Conservation (phyloP, 2,329 filamentous ascomycete genomes). For the Rhynchosporium secalis region DNA sequence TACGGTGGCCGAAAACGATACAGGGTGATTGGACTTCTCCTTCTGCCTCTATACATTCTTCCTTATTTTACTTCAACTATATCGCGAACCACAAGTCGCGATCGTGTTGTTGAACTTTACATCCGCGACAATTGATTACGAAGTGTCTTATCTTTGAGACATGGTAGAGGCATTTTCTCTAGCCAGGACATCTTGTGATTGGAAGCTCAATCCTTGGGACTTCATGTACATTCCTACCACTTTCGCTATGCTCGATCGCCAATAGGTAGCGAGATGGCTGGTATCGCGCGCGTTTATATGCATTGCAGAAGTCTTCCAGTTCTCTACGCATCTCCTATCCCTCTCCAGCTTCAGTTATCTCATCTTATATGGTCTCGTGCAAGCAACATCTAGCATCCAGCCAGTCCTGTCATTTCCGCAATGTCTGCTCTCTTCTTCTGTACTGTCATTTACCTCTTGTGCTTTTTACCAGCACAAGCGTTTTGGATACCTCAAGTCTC, state of each 20-base stretch:
- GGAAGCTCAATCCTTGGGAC: background rate
- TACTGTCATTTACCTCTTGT: slow-evolving; percentile 4
- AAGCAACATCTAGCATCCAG: background rate
- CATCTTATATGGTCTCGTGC: background rate
- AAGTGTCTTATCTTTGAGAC: slow-evolving; percentile 3
- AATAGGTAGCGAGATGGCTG: slow-evolving; percentile 2
- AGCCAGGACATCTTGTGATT: background rate
- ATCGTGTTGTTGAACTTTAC: no score
- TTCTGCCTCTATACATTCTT: background rate
- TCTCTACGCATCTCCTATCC: background rate
- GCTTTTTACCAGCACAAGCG: background rate
- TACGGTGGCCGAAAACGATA: slow-evolving; percentile 10
- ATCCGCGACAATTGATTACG: background rate
- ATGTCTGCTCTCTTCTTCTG: slow-evolving; percentile 8
- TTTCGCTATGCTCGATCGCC: background rate
- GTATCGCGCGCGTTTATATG: background rate
- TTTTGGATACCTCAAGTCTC: background rate
- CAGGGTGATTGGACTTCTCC: background rate
- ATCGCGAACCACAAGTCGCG: background rate
- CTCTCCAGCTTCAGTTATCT: background rate
- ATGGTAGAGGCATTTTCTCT: background rate
- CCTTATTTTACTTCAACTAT: background rate
- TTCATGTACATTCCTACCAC: background rate
- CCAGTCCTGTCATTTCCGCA: background rate
- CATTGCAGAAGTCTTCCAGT: background rate